Evolutionary conservation across 495 filamentous ascomycete species (phyloP), one percentile per base, ranked within the genome.

Genomic region (Aeminium ludgeri): DNA sequence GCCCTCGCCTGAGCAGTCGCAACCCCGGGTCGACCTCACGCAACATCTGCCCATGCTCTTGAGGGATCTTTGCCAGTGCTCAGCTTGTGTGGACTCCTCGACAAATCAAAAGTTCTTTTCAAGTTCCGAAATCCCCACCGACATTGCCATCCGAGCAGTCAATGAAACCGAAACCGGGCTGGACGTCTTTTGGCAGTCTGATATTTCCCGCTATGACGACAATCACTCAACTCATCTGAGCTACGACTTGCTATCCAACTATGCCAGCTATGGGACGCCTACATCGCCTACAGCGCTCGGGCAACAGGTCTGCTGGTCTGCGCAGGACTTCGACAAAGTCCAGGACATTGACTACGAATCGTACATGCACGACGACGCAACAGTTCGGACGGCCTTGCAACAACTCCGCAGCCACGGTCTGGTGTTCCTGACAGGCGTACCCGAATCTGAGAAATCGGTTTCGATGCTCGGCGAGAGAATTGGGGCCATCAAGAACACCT

Each of bases 41-140:
- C 16, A 34, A 17, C 17, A 28, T 11, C 37, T 45, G 2, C 44
- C 44, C 25, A 39, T 72, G 34, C 78, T 74, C 55, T 69, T 93
- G 13, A 79, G 86, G 23, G 86, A 96, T 54, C 52, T 69, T 30
- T 96, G 87, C 56, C 50, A 63, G 29, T 94, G 87, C 50, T 54
- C 65, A 2, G 47, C 17, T 2, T 94, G 87, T 58, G 68, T 87
- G 30, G 75, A 93, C 57, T 69, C 70, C 1, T 70, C 78, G 40
- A 86, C 84, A 0, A 79, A 74, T 40, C 87, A 96, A 54, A 86
- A 87, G 58, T 73, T 68, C 23, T 86, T 87, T 59, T 67, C 77
- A 18, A 80, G 79, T 0, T 62, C 64, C 32, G 79, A 91, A 30
- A 77, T 94, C 20, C 78, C 80, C 0, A 5, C 46, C 2, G 19